These are phyloP conservation scores for Trichocomaceae sp. DNA, from an alignment of 2,329 filamentous ascomycete genomes.

Conservation along the genomic window DNA sequence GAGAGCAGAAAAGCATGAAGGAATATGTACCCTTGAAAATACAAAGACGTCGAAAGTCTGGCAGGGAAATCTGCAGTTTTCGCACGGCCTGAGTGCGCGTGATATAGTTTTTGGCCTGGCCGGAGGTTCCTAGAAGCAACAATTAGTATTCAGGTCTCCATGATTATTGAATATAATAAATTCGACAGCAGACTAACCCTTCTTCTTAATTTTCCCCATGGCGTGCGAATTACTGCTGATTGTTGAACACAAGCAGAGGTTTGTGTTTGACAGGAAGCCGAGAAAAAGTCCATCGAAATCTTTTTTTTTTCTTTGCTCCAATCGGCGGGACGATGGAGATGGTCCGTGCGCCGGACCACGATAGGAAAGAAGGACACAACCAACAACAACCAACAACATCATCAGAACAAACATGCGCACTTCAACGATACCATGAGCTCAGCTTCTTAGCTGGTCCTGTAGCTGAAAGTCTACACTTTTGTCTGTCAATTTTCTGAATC, in stretches of 20 bases:
- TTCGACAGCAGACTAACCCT: constrained; percentile 48
- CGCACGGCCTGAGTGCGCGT: constrained; percentile 94
- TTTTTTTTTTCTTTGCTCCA: constrained; percentile 11
- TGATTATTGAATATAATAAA: constrained; percentile 17
- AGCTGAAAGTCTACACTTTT: neutral
- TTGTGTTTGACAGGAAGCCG: constrained; percentile 10
- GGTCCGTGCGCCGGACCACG: constrained; percentile 25
- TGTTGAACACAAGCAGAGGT: constrained; percentile 24
- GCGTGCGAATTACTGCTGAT: constrained; percentile 22
- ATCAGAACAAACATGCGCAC: constrained; percentile 3
- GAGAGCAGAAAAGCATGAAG: neutral
- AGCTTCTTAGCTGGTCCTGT: neutral
- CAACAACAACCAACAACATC: constrained; percentile 18
- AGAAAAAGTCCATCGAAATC: constrained; percentile 30
- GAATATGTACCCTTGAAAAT: constrained; percentile 76
- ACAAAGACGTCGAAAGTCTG: constrained; percentile 95
- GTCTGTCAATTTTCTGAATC: neutral
- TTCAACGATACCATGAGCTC: neutral
- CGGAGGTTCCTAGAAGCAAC: constrained; percentile 60
- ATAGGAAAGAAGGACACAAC: constrained; percentile 16
- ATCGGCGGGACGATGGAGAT: constrained; percentile 22
- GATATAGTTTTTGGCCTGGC: constrained; percentile 96
- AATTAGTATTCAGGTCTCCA: neutral
- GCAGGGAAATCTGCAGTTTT: constrained; percentile 94
- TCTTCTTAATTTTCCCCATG: constrained; percentile 83